Evolutionary conservation across 805 yeast species (phyloP).

Genomic region (Schwanniomyces polymorphus): DNA sequence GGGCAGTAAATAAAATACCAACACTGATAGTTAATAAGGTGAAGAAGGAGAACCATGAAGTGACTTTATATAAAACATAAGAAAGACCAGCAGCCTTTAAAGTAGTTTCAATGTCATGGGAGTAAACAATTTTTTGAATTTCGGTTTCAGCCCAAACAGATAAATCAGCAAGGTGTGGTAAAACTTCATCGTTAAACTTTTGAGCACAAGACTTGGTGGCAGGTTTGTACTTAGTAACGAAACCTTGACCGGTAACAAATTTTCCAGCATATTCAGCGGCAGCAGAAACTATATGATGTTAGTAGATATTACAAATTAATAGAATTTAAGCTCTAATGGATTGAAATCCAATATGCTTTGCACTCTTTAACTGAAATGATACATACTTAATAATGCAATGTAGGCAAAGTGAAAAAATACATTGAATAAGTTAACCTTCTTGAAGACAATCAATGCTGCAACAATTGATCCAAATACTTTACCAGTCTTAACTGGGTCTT

Average conservation of each 20-base stretch:
- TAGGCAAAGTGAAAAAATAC: constrained; percentile 61
- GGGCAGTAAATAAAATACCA: constrained; percentile 68
- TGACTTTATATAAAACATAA: constrained; percentile 68
- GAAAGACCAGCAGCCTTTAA: constrained; percentile 67
- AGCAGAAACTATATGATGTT: constrained; percentile 51
- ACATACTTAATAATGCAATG: constrained; percentile 50
- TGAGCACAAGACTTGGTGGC: constrained; percentile 39
- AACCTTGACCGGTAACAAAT: constrained; percentile 72
- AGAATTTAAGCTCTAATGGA: neutral
- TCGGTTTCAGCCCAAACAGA: constrained; percentile 53
- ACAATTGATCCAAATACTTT: constrained; percentile 69
- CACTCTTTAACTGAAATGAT: neutral
- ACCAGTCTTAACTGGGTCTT: constrained; percentile 73
- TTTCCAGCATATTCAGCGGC: constrained; percentile 77
- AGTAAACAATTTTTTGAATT: constrained; percentile 57
- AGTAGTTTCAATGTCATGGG: constrained; percentile 72
- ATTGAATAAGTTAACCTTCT: constrained; percentile 62
- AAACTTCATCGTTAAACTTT: constrained; percentile 32
- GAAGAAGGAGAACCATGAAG: constrained; percentile 75
- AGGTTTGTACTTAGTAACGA: constrained; percentile 76
- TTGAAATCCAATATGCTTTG: neutral
- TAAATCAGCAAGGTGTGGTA: constrained; percentile 44
- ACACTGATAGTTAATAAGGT: constrained; percentile 58
- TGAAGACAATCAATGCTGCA: constrained; percentile 53
- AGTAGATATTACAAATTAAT: constrained; percentile 11